Percentiles rank a stretch among this genome's conserved stretches.
These are phyloP conservation scores for Cladobotryum protrusum DNA, from an alignment of 2,329 filamentous ascomycete species.

Conservation along the genomic window DNA sequence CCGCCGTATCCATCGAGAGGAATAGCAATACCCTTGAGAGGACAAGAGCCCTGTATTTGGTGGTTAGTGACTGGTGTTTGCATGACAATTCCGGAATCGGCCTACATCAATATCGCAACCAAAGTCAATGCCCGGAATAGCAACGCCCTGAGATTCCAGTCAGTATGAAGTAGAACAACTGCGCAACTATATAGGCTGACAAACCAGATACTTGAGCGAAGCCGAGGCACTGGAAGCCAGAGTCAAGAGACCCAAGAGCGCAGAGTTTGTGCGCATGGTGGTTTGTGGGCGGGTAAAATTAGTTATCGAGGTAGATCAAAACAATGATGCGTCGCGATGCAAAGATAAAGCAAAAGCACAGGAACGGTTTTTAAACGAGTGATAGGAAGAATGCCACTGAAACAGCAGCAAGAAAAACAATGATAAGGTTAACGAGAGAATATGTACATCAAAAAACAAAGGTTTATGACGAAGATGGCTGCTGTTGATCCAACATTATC, in stretches of 20 bases:
- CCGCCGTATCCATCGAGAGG: constrained; percentile 27
- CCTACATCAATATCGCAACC: constrained; percentile 41
- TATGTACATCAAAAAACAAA: too few species aligned
- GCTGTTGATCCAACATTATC: too few species aligned
- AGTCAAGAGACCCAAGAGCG: neutral
- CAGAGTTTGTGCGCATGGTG: neutral
- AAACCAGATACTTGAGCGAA: neutral
- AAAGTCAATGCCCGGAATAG: constrained; percentile 43
- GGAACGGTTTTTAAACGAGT: too few species aligned
- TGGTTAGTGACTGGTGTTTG: neutral
- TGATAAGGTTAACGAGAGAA: too few species aligned
- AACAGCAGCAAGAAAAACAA: too few species aligned
- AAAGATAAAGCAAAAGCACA: too few species aligned
- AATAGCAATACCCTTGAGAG: constrained; percentile 28
- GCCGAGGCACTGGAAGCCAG: neutral
- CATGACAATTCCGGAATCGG: neutral
- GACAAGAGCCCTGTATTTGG: constrained; percentile 33
- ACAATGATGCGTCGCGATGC: too few species aligned
- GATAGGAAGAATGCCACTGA: too few species aligned
- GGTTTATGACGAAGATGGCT: too few species aligned
- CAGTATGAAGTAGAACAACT: neutral
- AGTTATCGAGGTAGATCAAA: too few species aligned
- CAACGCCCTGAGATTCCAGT: constrained; percentile 29
- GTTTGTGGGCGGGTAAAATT: too few species aligned
- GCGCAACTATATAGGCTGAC: neutral